Base-by-base conservation (phyloP, 495 filamentous ascomycete species). In the Xylaria telfairii region DNA sequence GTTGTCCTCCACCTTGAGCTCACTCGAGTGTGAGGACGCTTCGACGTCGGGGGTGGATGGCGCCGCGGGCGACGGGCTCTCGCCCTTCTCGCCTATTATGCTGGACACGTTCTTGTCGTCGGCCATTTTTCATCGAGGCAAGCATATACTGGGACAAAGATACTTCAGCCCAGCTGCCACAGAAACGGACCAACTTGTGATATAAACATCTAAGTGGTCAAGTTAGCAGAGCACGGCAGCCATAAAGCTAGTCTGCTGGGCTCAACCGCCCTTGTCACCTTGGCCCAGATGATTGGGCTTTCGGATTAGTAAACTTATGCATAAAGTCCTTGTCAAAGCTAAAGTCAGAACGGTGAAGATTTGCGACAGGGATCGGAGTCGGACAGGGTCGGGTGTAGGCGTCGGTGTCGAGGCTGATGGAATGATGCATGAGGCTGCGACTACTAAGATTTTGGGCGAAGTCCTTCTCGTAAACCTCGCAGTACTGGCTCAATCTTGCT, bases 191-290 rank as follows among this genome's bases (percentile, higher is more conserved):
- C 41, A 24, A 61, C 37, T 61, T 13, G 37, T 63, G 8, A 17
- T 63, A 63, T 63, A 46, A 63, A 41, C 57, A 46, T 46, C 13
- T 24, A 63, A 17, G 60, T 28, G 15, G n/a, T 37, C 30, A 37
- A 37, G 8, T 37, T 2, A 59, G 56, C 30, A 57, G 7, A n/a
- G 28, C 30, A 32, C 28, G 2, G 47, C 26, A 54, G 26, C 26
- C 26, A 15, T 54, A 28, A 21, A 30, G 26, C 51, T 4, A 13
- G 26, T 15, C 17, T 54, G 51, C 26, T 30, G 28, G 1, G 21
- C 9, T 41, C 6, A 9, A n/a, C 37, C 13, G 59, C 9, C 59
- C n/a, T 7, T n/a, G 37, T 39, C 12, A 42, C 24, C 17, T 63
- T 26, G 21, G 24, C 5, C 9, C 46, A 46, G 60, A 46, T 10